Conservation (phyloP, 2,329 filamentous ascomycete genomes). For the Fusarium sororula region DNA sequence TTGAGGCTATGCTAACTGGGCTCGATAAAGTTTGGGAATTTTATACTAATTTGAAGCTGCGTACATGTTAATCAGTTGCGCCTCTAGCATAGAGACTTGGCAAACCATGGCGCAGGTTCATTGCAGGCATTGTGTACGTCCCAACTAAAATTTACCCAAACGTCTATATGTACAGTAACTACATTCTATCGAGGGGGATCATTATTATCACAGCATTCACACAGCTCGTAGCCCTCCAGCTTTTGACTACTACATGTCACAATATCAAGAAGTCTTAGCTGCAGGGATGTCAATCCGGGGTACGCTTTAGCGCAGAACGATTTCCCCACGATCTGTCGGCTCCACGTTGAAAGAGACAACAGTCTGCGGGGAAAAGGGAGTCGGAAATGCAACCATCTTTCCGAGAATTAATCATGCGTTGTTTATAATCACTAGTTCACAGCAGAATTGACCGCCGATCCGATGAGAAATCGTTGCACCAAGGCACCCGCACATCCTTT, state of each 20-base stretch:
- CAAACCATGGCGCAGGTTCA: neutral
- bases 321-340: neutral
- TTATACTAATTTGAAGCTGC: no score
- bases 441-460: neutral
- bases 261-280: neutral
- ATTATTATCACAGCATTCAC: neutral
- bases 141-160: neutral
- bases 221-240: accelerated
- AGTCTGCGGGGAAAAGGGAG: neutral
- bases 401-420: neutral
- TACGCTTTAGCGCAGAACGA: neutral
- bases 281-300: neutral
- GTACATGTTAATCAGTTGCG: accelerated
- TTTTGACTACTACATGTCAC: neutral
- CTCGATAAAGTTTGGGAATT: no score
- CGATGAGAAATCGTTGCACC: neutral
- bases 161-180: accelerated
- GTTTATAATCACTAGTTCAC: neutral
- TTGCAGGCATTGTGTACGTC: neutral
- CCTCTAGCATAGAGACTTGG: neutral
- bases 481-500: neutral
- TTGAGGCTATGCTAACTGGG: neutral
- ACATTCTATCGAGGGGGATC: accelerated
- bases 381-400: neutral
- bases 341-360: neutral